These are phyloP conservation scores for Tuber borchii DNA, from an alignment of 495 filamentous ascomycete genomes.

Conservation along the genomic window DNA sequence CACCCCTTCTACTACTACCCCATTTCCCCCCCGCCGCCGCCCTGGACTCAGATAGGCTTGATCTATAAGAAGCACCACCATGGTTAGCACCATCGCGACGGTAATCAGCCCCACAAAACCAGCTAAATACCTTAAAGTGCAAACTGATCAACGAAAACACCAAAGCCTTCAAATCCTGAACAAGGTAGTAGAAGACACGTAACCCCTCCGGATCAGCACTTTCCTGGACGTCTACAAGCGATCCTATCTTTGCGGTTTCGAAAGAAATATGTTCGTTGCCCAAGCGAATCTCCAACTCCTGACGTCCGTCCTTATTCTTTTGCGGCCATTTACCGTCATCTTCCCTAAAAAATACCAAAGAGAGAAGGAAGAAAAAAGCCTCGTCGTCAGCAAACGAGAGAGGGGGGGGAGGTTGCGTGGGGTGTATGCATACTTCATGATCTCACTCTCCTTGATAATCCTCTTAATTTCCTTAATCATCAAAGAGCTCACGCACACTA, in stretches of 20 bases:
- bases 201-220: conserved; percentile 94
- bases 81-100: neutral
- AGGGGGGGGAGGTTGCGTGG: neutral
- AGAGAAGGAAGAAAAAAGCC: neutral
- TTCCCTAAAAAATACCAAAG: conserved; percentile 56
- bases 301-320: conserved; percentile 97
- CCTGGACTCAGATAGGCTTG: conserved; percentile 63
- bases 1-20: neutral
- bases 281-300: conserved; percentile 90
- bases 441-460: conserved; percentile 96
- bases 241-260: conserved; percentile 99
- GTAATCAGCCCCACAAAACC: conserved; percentile 4
- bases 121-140: conserved; percentile 78
- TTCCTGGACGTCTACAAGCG: conserved; percentile 90
- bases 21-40: neutral
- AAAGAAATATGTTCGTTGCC: conserved; percentile 98
- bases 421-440: conserved; percentile 73
- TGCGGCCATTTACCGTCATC: conserved; percentile 99
- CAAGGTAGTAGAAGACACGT: conserved; percentile 98
- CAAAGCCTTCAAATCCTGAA: conserved; percentile 93
- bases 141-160: conserved; percentile 93
- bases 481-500: conserved; percentile 94
- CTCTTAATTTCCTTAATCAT: conserved; percentile 91
- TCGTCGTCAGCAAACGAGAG: neutral
- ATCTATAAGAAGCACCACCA: conserved; percentile 48